These are phyloP conservation scores for Pouteria glomerata DNA, from an alignment of 148 eudicot genomes.

Conservation along the genomic window DNA sequence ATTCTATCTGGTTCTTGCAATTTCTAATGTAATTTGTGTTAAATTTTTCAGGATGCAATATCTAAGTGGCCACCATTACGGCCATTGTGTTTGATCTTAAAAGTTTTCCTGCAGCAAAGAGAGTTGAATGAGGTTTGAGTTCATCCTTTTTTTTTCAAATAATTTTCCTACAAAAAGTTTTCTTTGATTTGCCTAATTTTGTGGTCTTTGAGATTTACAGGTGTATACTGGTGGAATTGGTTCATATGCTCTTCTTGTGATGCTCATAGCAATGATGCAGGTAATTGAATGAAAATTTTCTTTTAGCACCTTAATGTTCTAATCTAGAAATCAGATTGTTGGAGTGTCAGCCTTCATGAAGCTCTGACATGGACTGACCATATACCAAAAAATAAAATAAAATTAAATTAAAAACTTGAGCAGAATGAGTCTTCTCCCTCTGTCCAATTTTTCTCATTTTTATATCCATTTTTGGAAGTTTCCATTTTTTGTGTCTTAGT, in stretches of 20 bases:
- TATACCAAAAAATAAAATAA: too few relatives aligned
- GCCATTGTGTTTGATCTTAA: slow-evolving; percentile 89
- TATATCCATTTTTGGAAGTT: too few relatives aligned
- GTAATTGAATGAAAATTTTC: slow-evolving; percentile 32
- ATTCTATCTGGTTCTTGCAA: background rate
- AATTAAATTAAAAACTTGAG: too few relatives aligned
- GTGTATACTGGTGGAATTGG: slow-evolving; percentile 96
- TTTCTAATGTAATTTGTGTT: background rate
- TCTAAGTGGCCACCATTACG: slow-evolving; percentile 76
- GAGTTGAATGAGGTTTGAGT: slow-evolving; percentile 75
- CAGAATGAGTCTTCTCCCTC: too few relatives aligned
- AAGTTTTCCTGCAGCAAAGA: slow-evolving; percentile 94
- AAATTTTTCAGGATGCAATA: slow-evolving; percentile 60
- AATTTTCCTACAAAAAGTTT: background rate
- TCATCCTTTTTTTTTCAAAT: background rate
- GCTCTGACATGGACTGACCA: background rate
- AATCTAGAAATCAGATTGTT: background rate
- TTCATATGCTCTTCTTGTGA: slow-evolving; percentile 86
- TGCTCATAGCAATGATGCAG: slow-evolving; percentile 94
- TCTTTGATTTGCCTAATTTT: slow-evolving; percentile 5
- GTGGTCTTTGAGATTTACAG: slow-evolving; percentile 24
- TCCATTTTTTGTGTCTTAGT: background rate
- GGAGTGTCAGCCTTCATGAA: background rate
- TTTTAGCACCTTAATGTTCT: slow-evolving; percentile 5
- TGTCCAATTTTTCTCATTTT: background rate